Evolutionary conservation across 148 eudicot species (phyloP), one percentile per base, ranked within the genome.

Genomic region (Simmondsia chinensis): DNA sequence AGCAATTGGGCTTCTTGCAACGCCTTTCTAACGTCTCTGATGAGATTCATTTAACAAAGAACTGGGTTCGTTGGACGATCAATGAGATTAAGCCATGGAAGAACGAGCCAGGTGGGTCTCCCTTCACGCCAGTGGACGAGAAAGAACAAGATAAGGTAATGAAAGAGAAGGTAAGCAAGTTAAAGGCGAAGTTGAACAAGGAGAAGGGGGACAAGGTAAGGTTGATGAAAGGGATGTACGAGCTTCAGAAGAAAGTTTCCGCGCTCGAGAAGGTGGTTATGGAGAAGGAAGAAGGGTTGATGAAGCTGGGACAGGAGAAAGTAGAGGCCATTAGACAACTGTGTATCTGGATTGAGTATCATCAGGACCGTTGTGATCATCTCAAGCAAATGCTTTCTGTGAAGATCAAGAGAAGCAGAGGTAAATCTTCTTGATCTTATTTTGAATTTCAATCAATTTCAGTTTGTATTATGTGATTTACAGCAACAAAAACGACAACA

Each of bases 301-400:
- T 56, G 43, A 61, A 48, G 14, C 36, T 88, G 21, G 61, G 66
- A 17, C 75, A 75, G 43, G 85, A 85, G 73, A 88, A 89, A 27
- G 69, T 79, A 17, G 97, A 85, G 69, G 95, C 97, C 3, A 89
- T 89, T 29, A 65, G 78, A 47, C 95, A 89, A 26, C 56, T 89
- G 3, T 89, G 93, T 54, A 60, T 78, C 41, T 85, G 74, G 84
- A 70, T 74, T 38, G 97, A 86, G 32, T 76, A 82, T 61, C 82
- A 76, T 32, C 70, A 73, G 6, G 54, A 63, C 15, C 74, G 81
- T 0, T 71, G 68, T 30, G 95, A 78, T 70, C 71, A 55, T 37
- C 61, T 75, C 63, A 80, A 52, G 66, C 68, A 75, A 21, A 18
- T 56, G 46, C 48, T 64, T 42, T 17, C 48, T 43, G 54, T 36